Conservation (phyloP, 768 basidiomycete species). For the Pholiota microspora region DNA sequence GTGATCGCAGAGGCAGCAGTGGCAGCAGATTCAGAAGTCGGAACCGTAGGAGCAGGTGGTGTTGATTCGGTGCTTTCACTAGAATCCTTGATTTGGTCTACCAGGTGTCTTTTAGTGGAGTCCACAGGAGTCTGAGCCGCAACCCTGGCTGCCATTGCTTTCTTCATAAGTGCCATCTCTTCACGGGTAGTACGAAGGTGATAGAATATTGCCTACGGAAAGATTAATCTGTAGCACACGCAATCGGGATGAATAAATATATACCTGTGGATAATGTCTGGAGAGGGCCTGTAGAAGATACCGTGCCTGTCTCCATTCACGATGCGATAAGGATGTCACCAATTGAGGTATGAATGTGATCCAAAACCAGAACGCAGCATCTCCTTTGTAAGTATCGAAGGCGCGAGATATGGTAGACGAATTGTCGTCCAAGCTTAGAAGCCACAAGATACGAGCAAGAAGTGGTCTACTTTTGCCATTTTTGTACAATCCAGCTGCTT, state of each 20-base stretch:
- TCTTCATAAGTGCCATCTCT: conserved; percentile 41
- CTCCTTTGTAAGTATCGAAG: conserved; percentile 95
- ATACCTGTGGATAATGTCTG: conserved; percentile 87
- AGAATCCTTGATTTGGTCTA: conserved; percentile 26
- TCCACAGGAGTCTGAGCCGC: conserved; percentile 31
- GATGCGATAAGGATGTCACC: conserved; percentile 81
- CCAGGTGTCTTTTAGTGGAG: conserved; percentile 25
- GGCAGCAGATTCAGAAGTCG: conserved; percentile 19
- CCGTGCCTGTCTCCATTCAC: conserved; percentile 91
- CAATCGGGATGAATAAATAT: neutral
- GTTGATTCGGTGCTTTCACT: conserved; percentile 23
- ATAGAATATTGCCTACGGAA: conserved; percentile 85
- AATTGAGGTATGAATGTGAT: conserved; percentile 96
- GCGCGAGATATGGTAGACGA: conserved; percentile 69
- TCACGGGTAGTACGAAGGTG: conserved; percentile 74
- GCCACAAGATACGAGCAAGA: conserved; percentile 92
- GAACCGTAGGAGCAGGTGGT: conserved; percentile 12
- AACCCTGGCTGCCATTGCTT: conserved; percentile 36
- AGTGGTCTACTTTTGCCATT: conserved; percentile 89
- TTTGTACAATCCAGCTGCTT: conserved; percentile 95
- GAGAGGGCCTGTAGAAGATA: conserved; percentile 88
- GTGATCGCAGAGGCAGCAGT: conserved; percentile 13
- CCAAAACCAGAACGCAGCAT: conserved; percentile 98
- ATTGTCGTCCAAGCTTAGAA: conserved; percentile 88
- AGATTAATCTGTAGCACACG: conserved; percentile 11